A percentile compares a stretch with the other conserved stretches of the same genome.
Evolutionary conservation across 164 flowering plant genomes (phyloP).

Genomic region (Amborella trichopoda): DNA sequence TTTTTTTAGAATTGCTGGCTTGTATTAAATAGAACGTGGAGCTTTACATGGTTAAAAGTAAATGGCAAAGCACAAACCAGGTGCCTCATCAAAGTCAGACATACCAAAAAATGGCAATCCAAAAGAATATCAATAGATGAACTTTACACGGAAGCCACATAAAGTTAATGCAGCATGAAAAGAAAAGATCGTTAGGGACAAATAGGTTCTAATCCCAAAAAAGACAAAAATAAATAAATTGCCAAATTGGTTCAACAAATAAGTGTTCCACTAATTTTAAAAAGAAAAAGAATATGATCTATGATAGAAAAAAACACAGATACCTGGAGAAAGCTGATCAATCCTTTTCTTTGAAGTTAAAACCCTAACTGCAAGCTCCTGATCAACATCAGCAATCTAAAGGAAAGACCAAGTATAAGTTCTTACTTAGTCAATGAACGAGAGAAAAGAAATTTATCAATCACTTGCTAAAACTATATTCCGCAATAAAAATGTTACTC

Average conservation of each 20-base stretch:
- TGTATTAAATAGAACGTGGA: no score
- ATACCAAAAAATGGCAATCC: no score
- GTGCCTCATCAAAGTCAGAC: no score
- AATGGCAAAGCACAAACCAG: no score
- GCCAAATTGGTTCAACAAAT: background rate
- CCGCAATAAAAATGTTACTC: slow-evolving; percentile 13
- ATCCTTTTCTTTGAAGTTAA: slow-evolving; percentile 71
- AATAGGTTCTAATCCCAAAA: background rate
- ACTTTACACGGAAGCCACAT: no score
- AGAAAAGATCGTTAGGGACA: background rate
- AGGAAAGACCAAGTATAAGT: slow-evolving; percentile 6
- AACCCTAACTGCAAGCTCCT: slow-evolving; percentile 60
- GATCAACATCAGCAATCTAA: slow-evolving; percentile 78
- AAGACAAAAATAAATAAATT: background rate
- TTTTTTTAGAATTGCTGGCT: no score
- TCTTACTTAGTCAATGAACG: background rate
- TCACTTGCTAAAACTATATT: background rate
- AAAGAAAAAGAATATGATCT: no score
- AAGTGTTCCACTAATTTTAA: no score
- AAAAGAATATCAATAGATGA: no score
- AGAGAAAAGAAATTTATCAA: background rate
- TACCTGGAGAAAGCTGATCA: slow-evolving; percentile 70
- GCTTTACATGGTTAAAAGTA: no score
- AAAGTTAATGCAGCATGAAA: no score
- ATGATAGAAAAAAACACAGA: slow-evolving; percentile 1